Conservation (phyloP, 495 filamentous ascomycete species). For the Daldinia caldariorum region DNA sequence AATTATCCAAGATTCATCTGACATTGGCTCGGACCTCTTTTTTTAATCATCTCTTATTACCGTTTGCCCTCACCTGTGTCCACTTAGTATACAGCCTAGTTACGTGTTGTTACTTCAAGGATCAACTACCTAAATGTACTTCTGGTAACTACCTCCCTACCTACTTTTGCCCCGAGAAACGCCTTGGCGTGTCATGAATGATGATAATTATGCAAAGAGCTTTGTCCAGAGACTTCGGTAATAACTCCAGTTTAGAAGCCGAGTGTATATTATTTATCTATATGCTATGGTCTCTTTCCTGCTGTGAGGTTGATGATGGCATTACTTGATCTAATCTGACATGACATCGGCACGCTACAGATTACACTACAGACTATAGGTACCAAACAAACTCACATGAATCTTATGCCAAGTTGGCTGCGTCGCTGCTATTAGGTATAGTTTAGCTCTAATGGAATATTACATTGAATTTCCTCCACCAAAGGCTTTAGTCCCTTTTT, state of each 20-base stretch:
- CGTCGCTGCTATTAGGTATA: slow-evolving; percentile 8
- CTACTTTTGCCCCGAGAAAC: slow-evolving; percentile 16
- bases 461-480: slow-evolving; percentile 59
- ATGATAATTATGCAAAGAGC: slow-evolving; percentile 57
- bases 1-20: slow-evolving; percentile 1
- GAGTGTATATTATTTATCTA: slow-evolving; percentile 32
- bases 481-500: slow-evolving; percentile 66
- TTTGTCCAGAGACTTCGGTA: slow-evolving; percentile 53
- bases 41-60: slow-evolving; percentile 9
- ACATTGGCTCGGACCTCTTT: not conserved
- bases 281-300: slow-evolving; percentile 60
- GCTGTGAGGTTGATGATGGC: slow-evolving; percentile 59
- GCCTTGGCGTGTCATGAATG: slow-evolving; percentile 48
- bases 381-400: slow-evolving; percentile 37
- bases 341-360: slow-evolving; percentile 34
- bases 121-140: not conserved
- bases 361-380: too few relatives aligned
- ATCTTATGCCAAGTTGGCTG: slow-evolving; percentile 17
- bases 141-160: not conserved
- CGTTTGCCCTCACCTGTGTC: slow-evolving; percentile 2
- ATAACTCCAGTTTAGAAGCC: slow-evolving; percentile 51
- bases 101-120: slow-evolving; percentile 5
- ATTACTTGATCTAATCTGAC: slow-evolving; percentile 68
- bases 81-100: slow-evolving; percentile 1
- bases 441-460: slow-evolving; percentile 37